Conservation (phyloP, 2,329 filamentous ascomycete genomes). For the Apiospora phragmitis region DNA sequence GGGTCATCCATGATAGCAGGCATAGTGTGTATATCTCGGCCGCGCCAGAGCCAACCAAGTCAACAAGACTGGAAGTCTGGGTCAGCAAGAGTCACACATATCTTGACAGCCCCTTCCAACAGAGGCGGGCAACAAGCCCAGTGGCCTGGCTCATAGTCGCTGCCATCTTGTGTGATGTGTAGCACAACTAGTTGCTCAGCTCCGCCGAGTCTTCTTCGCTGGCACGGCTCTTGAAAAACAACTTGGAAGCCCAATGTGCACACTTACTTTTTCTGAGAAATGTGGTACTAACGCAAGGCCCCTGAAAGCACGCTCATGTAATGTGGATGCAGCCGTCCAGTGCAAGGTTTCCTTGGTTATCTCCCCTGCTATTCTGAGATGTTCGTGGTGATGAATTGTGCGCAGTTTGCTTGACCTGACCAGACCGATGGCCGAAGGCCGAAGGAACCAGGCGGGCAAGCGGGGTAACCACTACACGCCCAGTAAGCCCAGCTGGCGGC, state of each 20-base stretch:
- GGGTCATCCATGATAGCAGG: constrained; percentile 80
- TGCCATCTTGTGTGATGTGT: neutral
- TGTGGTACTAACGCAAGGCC: neutral
- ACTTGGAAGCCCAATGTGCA: neutral
- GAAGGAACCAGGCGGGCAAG: neutral
- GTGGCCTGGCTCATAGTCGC: neutral
- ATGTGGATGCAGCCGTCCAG: neutral
- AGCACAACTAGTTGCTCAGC: neutral
- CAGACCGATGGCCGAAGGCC: neutral
- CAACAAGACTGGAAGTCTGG: constrained; percentile 7
- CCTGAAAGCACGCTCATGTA: neutral
- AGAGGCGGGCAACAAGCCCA: neutral
- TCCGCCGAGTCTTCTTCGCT: neutral
- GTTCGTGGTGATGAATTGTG: constrained; percentile 41
- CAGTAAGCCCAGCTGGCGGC: neutral
- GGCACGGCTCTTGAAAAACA: neutral
- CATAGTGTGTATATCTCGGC: constrained; percentile 48
- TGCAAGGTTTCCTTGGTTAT: neutral
- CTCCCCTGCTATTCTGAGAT: constrained; percentile 42
- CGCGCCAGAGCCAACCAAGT: constrained; percentile 6
- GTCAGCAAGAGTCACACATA: neutral
- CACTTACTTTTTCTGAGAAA: neutral
- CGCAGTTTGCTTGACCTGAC: constrained; percentile 9
- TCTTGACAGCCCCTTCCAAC: neutral
- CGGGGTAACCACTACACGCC: neutral